A percentile compares a stretch with the other conserved stretches of the same genome.
Conservation (phyloP, 164 flowering plant species). For the Warburgia ugandensis region DNA sequence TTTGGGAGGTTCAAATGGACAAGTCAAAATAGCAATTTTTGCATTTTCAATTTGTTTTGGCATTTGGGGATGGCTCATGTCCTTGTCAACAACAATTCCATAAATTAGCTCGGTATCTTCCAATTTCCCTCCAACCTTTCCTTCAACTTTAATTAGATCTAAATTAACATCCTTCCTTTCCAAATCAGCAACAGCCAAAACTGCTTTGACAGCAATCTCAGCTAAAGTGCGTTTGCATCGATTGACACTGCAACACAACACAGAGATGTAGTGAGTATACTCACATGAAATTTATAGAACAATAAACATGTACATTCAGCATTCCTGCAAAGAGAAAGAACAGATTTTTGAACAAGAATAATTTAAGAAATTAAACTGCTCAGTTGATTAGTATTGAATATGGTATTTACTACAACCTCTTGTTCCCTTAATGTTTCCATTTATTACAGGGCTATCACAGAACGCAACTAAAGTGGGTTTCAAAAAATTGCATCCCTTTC, state of each 20-base stretch:
- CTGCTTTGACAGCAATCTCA: constrained; percentile 98
- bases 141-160: constrained; percentile 92
- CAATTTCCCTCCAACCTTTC: constrained; percentile 94
- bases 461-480: too few relatives aligned
- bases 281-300: neutral
- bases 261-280: neutral
- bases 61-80: constrained; percentile 99
- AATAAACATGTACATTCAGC: neutral
- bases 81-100: constrained; percentile 95
- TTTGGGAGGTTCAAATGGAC: constrained; percentile 99
- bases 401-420: too few relatives aligned
- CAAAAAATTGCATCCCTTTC: too few relatives aligned
- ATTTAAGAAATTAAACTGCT: too few relatives aligned
- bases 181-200: constrained; percentile 92
- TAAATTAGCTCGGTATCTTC: constrained; percentile 91
- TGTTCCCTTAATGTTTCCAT: too few relatives aligned
- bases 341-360: too few relatives aligned
- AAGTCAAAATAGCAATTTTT: constrained; percentile 90
- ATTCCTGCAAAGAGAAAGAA: too few relatives aligned
- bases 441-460: too few relatives aligned
- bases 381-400: too few relatives aligned
- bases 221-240: constrained; percentile 90
- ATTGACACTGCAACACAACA: constrained; percentile 60
- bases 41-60: constrained; percentile 92
- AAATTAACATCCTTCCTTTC: constrained; percentile 95